Conservation (phyloP, 768 basidiomycete species). For the Phaeolepiota aurea region DNA sequence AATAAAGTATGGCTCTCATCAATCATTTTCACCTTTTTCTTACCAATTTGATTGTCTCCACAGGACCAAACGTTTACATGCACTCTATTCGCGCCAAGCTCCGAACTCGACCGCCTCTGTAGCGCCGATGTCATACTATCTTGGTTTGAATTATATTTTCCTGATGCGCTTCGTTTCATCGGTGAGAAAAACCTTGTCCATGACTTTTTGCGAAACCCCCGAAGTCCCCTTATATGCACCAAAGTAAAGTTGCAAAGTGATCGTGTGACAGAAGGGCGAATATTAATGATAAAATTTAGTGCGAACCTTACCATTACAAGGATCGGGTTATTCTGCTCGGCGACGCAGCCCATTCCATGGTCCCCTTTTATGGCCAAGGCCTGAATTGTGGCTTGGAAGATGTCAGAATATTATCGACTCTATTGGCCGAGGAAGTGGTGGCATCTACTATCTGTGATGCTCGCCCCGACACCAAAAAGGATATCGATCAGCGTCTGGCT, state of each 20-base stretch:
- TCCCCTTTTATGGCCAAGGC: constrained; percentile 97
- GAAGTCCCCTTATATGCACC: constrained; percentile 85
- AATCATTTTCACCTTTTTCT: constrained; percentile 14
- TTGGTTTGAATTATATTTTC: constrained; percentile 83
- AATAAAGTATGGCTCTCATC: constrained; percentile 63
- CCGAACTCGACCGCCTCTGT: constrained; percentile 61
- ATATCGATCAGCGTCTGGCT: constrained; percentile 49
- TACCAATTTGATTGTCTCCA: constrained; percentile 19
- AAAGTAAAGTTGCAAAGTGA: constrained; percentile 51
- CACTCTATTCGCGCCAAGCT: constrained; percentile 86
- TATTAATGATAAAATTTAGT: constrained; percentile 35
- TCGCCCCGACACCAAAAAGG: constrained; percentile 19
- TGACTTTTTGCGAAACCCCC: constrained; percentile 79
- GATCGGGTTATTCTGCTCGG: constrained; percentile 85
- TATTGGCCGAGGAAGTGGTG: constrained; percentile 68
- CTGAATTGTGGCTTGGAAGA: constrained; percentile 98
- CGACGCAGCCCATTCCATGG: constrained; percentile 97
- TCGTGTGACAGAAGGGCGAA: neutral
- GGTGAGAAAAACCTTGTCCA: constrained; percentile 70
- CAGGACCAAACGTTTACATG: constrained; percentile 97
- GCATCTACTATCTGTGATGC: constrained; percentile 29
- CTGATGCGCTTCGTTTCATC: constrained; percentile 80
- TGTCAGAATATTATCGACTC: constrained; percentile 76
- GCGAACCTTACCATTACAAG: constrained; percentile 83
- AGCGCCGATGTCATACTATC: constrained; percentile 45